Percentiles rank a stretch among this genome's conserved stretches.
These are phyloP conservation scores for Dicorynia guianensis DNA, from an alignment of 306 rosid species.

Conservation along the genomic window DNA sequence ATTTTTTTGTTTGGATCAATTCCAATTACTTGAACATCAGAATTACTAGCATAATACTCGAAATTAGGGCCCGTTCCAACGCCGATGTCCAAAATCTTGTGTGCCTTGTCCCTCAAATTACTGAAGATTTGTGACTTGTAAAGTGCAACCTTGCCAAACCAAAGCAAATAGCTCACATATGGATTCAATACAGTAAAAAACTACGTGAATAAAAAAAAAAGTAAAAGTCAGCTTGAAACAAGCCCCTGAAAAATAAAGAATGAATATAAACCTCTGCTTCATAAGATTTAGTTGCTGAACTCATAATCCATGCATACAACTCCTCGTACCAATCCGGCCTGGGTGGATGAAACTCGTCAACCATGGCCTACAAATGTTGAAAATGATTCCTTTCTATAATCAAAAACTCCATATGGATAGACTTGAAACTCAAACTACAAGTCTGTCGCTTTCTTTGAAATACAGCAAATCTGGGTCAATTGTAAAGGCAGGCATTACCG, in stretches of 20 bases:
- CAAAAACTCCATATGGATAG: not conserved
- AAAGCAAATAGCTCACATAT: conserved; percentile 24
- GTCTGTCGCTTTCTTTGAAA: not conserved
- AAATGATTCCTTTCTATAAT: not conserved
- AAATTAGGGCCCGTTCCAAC: conserved; percentile 90
- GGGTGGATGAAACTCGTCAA: conserved; percentile 72
- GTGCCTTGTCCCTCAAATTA: conserved; percentile 70
- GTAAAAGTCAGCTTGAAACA: not conserved
- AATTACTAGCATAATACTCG: conserved; percentile 60
- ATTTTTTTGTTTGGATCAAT: conserved; percentile 82
- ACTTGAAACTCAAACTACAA: conserved; percentile 20
- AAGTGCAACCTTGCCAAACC: conserved; percentile 68
- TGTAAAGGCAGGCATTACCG: conserved; percentile 42
- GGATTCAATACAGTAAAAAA: not conserved
- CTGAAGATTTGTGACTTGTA: conserved; percentile 74
- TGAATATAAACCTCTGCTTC: conserved; percentile 66
- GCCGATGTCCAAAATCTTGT: conserved; percentile 84
- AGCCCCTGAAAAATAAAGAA: not conserved
- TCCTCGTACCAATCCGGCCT: conserved; percentile 90
- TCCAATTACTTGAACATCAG: conserved; percentile 67
- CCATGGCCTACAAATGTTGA: conserved; percentile 43
- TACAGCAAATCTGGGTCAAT: not conserved
- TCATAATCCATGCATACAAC: conserved; percentile 66
- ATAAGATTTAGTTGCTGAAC: conserved; percentile 53
- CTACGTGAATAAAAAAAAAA: not conserved